Evolutionary conservation across 106 monocot species (phyloP).

Genomic region (Narthecium ossifragum): DNA sequence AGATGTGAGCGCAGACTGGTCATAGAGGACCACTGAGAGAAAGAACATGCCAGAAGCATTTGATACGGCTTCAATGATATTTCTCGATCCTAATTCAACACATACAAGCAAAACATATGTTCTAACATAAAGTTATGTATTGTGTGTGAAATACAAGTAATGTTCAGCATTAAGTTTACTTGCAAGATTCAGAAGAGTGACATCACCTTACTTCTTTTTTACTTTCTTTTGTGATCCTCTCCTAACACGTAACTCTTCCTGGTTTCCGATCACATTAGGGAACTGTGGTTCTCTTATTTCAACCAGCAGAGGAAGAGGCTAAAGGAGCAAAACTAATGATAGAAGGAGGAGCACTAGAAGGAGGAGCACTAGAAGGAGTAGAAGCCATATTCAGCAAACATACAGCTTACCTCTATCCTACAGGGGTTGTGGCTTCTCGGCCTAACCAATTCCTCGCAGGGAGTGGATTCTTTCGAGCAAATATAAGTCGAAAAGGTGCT

Average conservation of each 20-base stretch:
- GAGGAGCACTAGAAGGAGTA: conserved; percentile 13
- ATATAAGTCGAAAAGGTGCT: conserved; percentile 9
- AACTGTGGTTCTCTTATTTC: conserved; percentile 29
- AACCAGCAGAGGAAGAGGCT: conserved; percentile 32
- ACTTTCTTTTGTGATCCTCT: no score
- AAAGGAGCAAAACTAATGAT: conserved; percentile 23
- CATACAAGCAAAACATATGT: not conserved
- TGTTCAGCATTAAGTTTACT: no score
- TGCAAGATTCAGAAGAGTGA: no score
- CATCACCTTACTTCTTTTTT: no score
- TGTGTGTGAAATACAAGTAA: no score
- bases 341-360: conserved; percentile 15
- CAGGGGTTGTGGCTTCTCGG: conserved; percentile 18
- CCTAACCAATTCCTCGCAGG: conserved; percentile 24
- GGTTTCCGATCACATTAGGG: conserved; percentile 11
- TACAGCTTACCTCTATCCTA: conserved; percentile 4
- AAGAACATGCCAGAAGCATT: no score
- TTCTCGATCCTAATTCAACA: not conserved
- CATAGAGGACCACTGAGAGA: no score
- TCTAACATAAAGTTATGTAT: not conserved
- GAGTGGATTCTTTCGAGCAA: conserved; percentile 19
- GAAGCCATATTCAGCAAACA: conserved; percentile 28
- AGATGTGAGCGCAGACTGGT: no score
- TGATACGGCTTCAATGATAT: no score
- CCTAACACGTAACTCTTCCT: not conserved